Evolutionary conservation across 139 green algal species (phyloP), one percentile per base, ranked within the genome.

Genomic region (Ostreobium quekettii): DNA sequence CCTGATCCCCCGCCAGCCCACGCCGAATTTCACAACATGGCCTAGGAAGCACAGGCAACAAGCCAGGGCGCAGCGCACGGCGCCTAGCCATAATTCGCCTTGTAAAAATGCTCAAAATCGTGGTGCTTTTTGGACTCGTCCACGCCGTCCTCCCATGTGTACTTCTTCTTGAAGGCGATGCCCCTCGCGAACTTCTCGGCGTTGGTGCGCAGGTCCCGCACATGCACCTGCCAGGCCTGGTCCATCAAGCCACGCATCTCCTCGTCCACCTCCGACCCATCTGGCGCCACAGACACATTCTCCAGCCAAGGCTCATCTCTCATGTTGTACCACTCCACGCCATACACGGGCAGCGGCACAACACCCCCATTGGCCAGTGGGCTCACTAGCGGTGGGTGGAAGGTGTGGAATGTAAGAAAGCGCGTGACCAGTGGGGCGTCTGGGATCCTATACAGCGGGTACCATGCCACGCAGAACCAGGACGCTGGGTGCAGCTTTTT

Each of bases 381-480:
- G 22, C 4, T 61, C 6, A 49, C 49, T 19, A 64, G 30, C n/a
- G 30, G 15, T 19, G 53, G 56, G 36, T 64, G 48, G 26, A 87
- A 63, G 4, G 63, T 83, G 78, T 95, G 87, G 80, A 90, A 95
- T 6, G 85, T 89, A 29, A 95, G 78, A 76, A 95, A 95, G 47
- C 85, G 82, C 31, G 87, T 83, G n/a, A 69, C 81, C 36, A 93
- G 78, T 5, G 87, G 86, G 24, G 89, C 83, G 46, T 95, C 89
- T 1, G 89, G 89, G 56, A 95, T 90, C 67, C 89, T 77, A 73
- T 92, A 93, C 58, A 92, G 76, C 0, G 89, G 89, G 75, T 94
- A 94, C 89, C 89, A 95, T 0, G 86, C 86, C 38, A 94, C 86
- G 24, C 82, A 74, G 67, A 87, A 93, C 87, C 89, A 94, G 29